phyloP scores from a whole-genome alignment of 1,284 basidiomycete species.

The Pseudozyma hubeiensis region DNA sequence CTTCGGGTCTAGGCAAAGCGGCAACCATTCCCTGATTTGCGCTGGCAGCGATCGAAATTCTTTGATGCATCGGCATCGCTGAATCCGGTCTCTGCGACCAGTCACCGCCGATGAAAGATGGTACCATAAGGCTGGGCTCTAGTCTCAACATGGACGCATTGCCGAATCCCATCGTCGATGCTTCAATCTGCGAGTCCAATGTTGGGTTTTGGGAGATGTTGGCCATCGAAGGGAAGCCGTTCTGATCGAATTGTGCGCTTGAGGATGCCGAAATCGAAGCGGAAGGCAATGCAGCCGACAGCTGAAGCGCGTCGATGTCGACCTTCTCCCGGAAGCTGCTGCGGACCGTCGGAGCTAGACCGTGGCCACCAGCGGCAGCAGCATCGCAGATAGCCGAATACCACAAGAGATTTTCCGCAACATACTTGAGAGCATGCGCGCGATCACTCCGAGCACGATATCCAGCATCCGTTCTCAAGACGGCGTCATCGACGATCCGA shows the following conservation, averaged over 20 bases:
- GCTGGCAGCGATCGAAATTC: not conserved
- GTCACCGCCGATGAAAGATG: conserved; percentile 10
- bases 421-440: conserved; percentile 33
- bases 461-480: conserved; percentile 22
- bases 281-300: conserved; percentile 18
- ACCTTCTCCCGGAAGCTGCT: conserved; percentile 30
- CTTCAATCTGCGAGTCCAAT: conserved; percentile 1
- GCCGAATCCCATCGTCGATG: conserved; percentile 3
- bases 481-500: conserved; percentile 18
- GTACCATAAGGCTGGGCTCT: conserved; percentile 18
- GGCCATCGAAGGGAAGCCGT: conserved; percentile 7
- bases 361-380: conserved; percentile 25
- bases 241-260: conserved; percentile 8
- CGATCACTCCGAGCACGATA: conserved; percentile 32
- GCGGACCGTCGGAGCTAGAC: conserved; percentile 34
- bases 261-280: conserved; percentile 12
- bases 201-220: conserved; percentile 13
- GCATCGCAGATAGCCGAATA: conserved; percentile 46
- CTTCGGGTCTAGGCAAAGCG: not conserved
- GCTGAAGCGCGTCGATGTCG: conserved; percentile 32
- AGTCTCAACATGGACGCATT: conserved; percentile 27
- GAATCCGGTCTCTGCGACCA: conserved; percentile 21
- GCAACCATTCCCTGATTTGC: not conserved
- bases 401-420: conserved; percentile 43
- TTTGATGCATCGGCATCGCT: not conserved